These are phyloP conservation scores for Podila horticola DNA, from an alignment of 192 early-diverging fungal species.

Conservation along the genomic window DNA sequence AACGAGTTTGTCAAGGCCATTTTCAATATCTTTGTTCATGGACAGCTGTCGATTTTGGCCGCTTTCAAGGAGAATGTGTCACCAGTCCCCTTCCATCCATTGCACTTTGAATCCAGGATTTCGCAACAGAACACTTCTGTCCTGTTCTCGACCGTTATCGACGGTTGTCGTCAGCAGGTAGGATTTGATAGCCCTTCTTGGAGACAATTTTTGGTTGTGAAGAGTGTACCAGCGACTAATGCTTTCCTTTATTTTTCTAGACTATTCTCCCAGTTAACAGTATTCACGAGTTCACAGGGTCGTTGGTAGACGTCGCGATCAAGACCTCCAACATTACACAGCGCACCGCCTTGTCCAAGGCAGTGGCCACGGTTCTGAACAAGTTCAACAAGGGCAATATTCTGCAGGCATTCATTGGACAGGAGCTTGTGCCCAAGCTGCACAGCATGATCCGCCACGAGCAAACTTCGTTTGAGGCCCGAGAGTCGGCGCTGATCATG, in stretches of 20 bases:
- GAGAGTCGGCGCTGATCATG: conserved; percentile 33
- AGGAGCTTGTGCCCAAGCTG: conserved; percentile 29
- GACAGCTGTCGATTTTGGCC: conserved; percentile 39
- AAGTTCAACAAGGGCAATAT: conserved; percentile 62
- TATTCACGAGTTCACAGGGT: conserved; percentile 53
- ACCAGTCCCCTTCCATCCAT: conserved; percentile 31
- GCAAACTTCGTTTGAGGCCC: conserved; percentile 21
- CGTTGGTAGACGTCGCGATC: conserved; percentile 54
- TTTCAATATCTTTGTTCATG: conserved; percentile 57
- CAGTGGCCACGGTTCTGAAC: conserved; percentile 72
- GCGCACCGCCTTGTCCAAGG: conserved; percentile 63
- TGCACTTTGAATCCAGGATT: conserved; percentile 12
- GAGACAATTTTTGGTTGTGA: background rate
- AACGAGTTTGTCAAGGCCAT: conserved; percentile 51
- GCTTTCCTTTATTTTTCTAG: conserved; percentile 26
- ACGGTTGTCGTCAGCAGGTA: conserved; percentile 53
- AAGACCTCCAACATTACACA: conserved; percentile 50
- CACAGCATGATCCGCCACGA: conserved; percentile 31
- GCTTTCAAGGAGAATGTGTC: conserved; percentile 5
- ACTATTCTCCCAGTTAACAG: conserved; percentile 60
- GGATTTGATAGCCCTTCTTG: background rate
- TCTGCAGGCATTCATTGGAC: conserved; percentile 35
- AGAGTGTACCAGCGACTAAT: background rate
- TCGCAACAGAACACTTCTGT: conserved; percentile 46
- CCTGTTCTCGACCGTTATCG: conserved; percentile 33